These are phyloP conservation scores for Kwoniella europaea DNA, from an alignment of 768 basidiomycete genomes.

Conservation along the genomic window DNA sequence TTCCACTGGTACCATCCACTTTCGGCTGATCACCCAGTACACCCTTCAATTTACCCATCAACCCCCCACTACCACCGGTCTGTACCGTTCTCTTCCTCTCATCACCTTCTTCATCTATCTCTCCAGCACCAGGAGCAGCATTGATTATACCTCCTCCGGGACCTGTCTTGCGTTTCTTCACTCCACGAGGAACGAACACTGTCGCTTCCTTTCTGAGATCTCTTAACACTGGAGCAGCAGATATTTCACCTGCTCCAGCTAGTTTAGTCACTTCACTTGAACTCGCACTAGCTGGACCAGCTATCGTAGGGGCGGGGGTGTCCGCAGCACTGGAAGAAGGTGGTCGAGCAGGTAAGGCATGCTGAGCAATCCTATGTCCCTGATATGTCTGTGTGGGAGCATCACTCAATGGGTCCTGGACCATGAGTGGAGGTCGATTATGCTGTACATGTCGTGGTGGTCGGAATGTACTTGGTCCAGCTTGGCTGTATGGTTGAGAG, in stretches of 20 bases:
- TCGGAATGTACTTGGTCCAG: conserved; percentile 35
- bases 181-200: conserved; percentile 79
- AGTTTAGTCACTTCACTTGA: conserved; percentile 46
- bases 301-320: not conserved
- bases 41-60: conserved; percentile 52
- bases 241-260: conserved; percentile 69
- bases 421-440: conserved; percentile 19
- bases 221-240: conserved; percentile 82
- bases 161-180: conserved; percentile 72
- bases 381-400: conserved; percentile 79
- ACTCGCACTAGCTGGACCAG: conserved; percentile 54
- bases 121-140: conserved; percentile 48
- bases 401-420: conserved; percentile 76
- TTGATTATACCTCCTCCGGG: conserved; percentile 33
- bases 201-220: conserved; percentile 95
- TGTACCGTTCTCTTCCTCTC: conserved; percentile 22
- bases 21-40: conserved; percentile 39
- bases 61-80: conserved; percentile 17
- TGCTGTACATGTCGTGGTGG: conserved; percentile 46
- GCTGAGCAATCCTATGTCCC: conserved; percentile 66
- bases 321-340: not conserved
- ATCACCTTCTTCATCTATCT: conserved; percentile 45
- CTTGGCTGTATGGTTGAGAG: conserved; percentile 23
- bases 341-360: conserved; percentile 47
- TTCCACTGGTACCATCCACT: not conserved